These are phyloP conservation scores for Blattamonas nauphoetae DNA, from an alignment of 78 protist genomes.

Conservation along the genomic window DNA sequence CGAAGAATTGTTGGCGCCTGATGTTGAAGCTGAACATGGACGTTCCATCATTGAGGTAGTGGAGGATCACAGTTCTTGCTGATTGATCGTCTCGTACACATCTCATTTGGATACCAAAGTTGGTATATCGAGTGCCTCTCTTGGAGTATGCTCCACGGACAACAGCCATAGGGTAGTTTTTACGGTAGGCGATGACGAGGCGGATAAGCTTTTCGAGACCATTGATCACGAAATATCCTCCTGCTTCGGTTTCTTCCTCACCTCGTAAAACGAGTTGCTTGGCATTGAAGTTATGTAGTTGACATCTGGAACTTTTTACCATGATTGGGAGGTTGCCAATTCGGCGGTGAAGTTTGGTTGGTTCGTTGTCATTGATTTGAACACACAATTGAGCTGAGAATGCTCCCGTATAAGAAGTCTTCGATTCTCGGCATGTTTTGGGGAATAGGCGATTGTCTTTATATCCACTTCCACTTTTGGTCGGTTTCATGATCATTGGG, in stretches of 20 bases:
- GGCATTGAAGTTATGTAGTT: slow-evolving; percentile 10
- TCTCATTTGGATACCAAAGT: slow-evolving; percentile 61
- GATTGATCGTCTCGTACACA: slow-evolving; percentile 71
- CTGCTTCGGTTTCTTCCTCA: slow-evolving; percentile 66
- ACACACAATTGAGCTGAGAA: not conserved
- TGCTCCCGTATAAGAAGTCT: not conserved
- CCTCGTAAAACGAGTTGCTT: slow-evolving; percentile 4
- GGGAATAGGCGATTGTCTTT: not conserved
- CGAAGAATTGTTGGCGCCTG: slow-evolving; percentile 57
- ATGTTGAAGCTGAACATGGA: slow-evolving; percentile 47
- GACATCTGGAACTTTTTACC: slow-evolving; percentile 39
- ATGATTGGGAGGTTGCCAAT: slow-evolving; percentile 31
- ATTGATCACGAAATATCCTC: slow-evolving; percentile 84
- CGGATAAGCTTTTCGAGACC: slow-evolving; percentile 80
- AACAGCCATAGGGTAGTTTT: slow-evolving; percentile 50
- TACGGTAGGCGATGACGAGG: slow-evolving; percentile 61
- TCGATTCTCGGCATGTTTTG: not conserved
- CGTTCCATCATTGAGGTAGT: slow-evolving; percentile 64
- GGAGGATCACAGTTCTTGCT: slow-evolving; percentile 53
- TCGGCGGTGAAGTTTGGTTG: not conserved
- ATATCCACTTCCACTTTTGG: not conserved
- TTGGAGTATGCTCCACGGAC: slow-evolving; percentile 51
- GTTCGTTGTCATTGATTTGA: not conserved
- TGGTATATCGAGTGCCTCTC: slow-evolving; percentile 71
- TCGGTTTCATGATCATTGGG: not conserved